These are phyloP conservation scores for Teratosphaeria gauchensis DNA, from an alignment of 2,329 filamentous ascomycete genomes.

Conservation along the genomic window DNA sequence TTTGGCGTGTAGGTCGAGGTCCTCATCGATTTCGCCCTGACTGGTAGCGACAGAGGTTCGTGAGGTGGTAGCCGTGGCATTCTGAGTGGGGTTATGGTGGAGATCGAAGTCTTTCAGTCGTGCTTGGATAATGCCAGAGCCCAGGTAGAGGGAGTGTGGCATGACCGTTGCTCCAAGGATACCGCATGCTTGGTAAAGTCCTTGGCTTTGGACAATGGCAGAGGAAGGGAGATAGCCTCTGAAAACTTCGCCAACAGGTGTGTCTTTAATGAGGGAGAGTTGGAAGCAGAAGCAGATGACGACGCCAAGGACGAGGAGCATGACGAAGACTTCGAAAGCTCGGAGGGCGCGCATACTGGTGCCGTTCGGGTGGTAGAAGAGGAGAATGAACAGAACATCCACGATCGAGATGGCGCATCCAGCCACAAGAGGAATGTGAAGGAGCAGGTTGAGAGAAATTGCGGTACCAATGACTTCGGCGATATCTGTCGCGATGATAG, in stretches of 20 bases:
- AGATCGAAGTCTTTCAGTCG: slow-evolving; percentile 57
- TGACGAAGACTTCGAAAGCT: slow-evolving; percentile 56
- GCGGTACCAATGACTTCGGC: slow-evolving; percentile 61
- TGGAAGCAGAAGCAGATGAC: slow-evolving; percentile 63
- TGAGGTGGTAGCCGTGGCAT: background rate
- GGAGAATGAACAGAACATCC: slow-evolving; percentile 57
- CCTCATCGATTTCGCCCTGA: slow-evolving; percentile 17
- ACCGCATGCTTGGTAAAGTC: slow-evolving; percentile 61
- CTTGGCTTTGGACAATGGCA: slow-evolving; percentile 48
- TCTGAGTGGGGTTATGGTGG: slow-evolving; percentile 37
- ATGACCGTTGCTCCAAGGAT: slow-evolving; percentile 69
- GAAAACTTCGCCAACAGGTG: slow-evolving; percentile 49
- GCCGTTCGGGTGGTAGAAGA: slow-evolving; percentile 54
- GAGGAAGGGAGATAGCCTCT: slow-evolving; percentile 55
- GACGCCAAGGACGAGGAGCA: slow-evolving; percentile 55
- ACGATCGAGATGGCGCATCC: slow-evolving; percentile 60
- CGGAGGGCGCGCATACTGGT: slow-evolving; percentile 49
- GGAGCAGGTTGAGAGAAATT: slow-evolving; percentile 57
- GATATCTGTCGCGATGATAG: slow-evolving; percentile 51
- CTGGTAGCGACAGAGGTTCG: slow-evolving; percentile 2
- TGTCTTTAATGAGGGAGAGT: slow-evolving; percentile 50
- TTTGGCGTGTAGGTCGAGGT: slow-evolving; percentile 13
- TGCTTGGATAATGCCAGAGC: slow-evolving; percentile 59
- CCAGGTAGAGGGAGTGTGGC: slow-evolving; percentile 60
- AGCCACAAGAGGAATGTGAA: slow-evolving; percentile 53